phyloP scores from a whole-genome alignment of 164 flowering plant species.

The Brasenia schreberi region DNA sequence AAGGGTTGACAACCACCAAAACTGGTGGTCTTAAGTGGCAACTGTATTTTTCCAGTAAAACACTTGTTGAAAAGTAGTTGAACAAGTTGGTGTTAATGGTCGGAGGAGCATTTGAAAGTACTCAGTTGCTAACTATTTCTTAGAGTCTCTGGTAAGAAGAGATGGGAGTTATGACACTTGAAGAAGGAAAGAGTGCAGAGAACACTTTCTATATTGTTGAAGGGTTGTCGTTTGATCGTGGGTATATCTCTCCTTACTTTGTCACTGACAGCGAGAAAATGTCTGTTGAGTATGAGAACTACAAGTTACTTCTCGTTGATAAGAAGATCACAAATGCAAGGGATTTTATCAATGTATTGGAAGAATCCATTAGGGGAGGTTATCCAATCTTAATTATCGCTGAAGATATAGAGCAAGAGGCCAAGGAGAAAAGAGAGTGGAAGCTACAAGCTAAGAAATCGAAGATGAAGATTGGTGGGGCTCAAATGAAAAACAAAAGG shows the following conservation, averaged over 20 bases:
- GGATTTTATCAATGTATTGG: conserved; percentile 67
- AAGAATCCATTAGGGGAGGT: conserved; percentile 79
- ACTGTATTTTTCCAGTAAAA: no score
- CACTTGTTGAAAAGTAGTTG: no score
- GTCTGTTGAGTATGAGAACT: conserved; percentile 86
- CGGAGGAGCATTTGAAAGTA: no score
- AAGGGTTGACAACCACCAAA: no score
- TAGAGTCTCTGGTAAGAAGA: no score
- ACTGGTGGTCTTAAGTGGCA: no score
- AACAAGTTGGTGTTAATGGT: no score
- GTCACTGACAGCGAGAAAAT: conserved; percentile 96
- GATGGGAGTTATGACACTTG: conserved; percentile 94
- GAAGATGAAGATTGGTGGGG: conserved; percentile 92
- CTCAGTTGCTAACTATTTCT: no score
- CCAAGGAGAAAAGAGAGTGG: conserved; percentile 46
- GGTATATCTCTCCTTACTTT: conserved; percentile 43
- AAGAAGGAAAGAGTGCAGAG: conserved; percentile 96
- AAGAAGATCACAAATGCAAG: conserved; percentile 92
- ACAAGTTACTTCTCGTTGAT: conserved; percentile 96
- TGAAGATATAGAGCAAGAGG: conserved; percentile 86
- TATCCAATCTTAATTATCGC: conserved; percentile 81
- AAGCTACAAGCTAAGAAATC: conserved; percentile 75
- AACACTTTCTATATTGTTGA: no score
- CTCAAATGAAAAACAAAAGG: conserved; percentile 34
- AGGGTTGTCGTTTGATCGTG: conserved; percentile 53